These are phyloP conservation scores for Leishmania tarentolae DNA, from an alignment of 208 protist genomes.

Conservation along the genomic window DNA sequence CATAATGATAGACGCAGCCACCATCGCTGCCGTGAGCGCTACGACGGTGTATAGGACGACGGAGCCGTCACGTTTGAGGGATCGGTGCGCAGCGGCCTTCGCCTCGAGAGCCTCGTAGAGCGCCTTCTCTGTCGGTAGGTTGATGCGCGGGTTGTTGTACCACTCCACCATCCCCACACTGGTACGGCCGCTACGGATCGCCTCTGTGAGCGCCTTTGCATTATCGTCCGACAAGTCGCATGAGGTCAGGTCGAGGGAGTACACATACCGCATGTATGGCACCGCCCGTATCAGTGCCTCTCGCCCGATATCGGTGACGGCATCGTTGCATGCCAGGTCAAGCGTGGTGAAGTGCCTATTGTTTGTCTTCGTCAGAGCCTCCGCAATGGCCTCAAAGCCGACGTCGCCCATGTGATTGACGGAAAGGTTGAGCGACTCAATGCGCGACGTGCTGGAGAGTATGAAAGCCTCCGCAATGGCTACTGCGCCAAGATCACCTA, in stretches of 20 bases:
- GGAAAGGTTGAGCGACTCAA: constrained; percentile 74
- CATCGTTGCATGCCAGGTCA: constrained; percentile 78
- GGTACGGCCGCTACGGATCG: constrained; percentile 43
- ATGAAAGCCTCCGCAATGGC: constrained; percentile 66
- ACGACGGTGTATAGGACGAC: constrained; percentile 25
- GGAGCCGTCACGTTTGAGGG: constrained; percentile 15
- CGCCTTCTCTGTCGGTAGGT: constrained; percentile 53
- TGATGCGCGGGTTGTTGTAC: constrained; percentile 87
- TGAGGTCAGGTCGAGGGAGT: constrained; percentile 74
- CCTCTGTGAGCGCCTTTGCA: constrained; percentile 42
- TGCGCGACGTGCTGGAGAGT: constrained; percentile 38
- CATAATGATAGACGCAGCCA: constrained; percentile 26
- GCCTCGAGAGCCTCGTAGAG: constrained; percentile 56
- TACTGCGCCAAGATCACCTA: constrained; percentile 71
- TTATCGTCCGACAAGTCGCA: constrained; percentile 77
- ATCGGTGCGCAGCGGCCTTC: constrained; percentile 32
- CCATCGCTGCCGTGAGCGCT: constrained; percentile 27
- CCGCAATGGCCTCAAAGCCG: constrained; percentile 71
- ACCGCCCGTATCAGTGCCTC: constrained; percentile 46
- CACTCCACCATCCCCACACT: constrained; percentile 71
- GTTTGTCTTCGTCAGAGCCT: constrained; percentile 57
- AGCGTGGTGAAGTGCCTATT: constrained; percentile 57
- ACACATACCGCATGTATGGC: constrained; percentile 44
- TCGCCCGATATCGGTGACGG: constrained; percentile 56
- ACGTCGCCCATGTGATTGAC: constrained; percentile 80